Evolutionary conservation across 345 rosid species (phyloP), one percentile per base, ranked within the genome.

Genomic region (Pugionium dolabratum): DNA sequence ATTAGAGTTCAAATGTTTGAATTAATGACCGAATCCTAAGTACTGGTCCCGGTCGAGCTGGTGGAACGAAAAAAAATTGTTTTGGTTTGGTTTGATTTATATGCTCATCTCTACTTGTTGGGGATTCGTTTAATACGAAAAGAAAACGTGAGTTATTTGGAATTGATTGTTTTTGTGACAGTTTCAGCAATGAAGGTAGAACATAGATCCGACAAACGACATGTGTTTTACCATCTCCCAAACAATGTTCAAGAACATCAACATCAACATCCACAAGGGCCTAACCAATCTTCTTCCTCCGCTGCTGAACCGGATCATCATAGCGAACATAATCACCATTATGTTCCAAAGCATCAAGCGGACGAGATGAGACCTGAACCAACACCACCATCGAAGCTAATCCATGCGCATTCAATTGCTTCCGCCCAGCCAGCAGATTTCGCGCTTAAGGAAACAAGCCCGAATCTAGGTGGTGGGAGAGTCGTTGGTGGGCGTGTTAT

Each of bases 381-480:
- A 56, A 10, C 51, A 45, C 86, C 76, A 6, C 97, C 90, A 64
- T 71, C 92, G 4, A 86, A 81, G 83, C 72, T 90, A 55, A 85
- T 88, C 53, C 97, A 79, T 5, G 79, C 86, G 66, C 75, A 82
- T 80, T 88, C 96, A 3, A 83, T 76, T 10, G 56, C 90, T 6
- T 77, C 97, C 2, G 72, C 86, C 42, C 99, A 85, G 51, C 90
- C 90, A 2, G 86, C 81, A 11, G 99, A 91, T 59, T 91, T 76
- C 49, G 87, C 91, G 1, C 81, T 94, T 53, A 94, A 91, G 65
- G 97, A 94, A 85, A 94, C 99, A 33, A 84, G 87, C 52, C 99
- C 99, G 3, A 84, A 81, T 75, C 93, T 95, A 1, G 99, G 99
- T 28, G 99, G 99, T 37, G 95, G 95, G 50, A 80, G 84, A 80